A percentile compares a stretch with the other conserved stretches of the same genome.
Conservation (phyloP, 305 asterid species). For the Fraxinus latifolia region DNA sequence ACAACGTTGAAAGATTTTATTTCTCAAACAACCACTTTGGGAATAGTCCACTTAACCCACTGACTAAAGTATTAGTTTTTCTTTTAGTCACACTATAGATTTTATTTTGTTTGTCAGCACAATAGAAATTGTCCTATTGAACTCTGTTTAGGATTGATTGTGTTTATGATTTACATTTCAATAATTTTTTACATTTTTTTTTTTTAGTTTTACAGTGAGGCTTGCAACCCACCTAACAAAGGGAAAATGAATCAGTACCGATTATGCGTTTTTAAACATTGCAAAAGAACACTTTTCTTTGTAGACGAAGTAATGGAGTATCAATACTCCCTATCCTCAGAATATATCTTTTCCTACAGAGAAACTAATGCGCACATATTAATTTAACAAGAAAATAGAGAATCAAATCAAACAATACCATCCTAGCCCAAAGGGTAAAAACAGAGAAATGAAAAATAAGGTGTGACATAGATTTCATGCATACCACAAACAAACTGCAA, state of each 20-base stretch:
- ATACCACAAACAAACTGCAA: conserved; percentile 85
- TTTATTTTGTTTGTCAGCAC: background rate
- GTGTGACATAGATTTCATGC: background rate
- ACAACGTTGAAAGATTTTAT: background rate
- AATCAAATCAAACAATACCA: background rate
- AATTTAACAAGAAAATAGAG: background rate
- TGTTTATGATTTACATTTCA: background rate
- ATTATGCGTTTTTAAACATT: background rate
- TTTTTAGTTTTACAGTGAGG: background rate
- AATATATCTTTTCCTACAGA: background rate
- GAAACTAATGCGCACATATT: background rate
- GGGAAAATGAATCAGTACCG: background rate
- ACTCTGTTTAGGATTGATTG: background rate
- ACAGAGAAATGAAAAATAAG: background rate
- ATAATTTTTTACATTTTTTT: too few relatives aligned
- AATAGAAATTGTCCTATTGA: background rate
- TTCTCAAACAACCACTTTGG: background rate
- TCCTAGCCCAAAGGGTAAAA: background rate
- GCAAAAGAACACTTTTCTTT: background rate
- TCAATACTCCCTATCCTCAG: background rate
- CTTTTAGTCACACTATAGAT: background rate
- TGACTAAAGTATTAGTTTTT: background rate
- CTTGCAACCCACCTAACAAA: background rate
- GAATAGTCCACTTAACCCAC: background rate
- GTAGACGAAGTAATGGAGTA: background rate